phyloP scores from a whole-genome alignment of 2,329 filamentous ascomycete genomes.

The Colletotrichum karsti region DNA sequence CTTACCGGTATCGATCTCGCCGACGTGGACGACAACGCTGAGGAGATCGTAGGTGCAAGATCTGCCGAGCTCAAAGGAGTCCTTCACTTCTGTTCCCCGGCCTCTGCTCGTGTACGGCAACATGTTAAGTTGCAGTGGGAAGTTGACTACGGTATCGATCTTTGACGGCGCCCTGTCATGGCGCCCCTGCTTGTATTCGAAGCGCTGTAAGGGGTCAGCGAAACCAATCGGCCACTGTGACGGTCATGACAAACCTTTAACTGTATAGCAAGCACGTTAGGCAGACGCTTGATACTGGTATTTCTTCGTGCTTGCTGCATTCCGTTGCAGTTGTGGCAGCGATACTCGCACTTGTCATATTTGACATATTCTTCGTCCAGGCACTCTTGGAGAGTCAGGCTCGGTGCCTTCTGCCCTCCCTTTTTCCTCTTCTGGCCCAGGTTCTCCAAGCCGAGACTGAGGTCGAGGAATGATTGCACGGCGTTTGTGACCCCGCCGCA shows the following conservation, averaged over 20 bases:
- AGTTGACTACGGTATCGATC: constrained; percentile 86
- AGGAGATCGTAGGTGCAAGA: constrained; percentile 86
- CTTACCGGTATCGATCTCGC: constrained; percentile 91
- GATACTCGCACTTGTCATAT: constrained; percentile 88
- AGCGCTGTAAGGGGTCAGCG: constrained; percentile 53
- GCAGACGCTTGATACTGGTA: constrained; percentile 83
- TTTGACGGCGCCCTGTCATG: constrained; percentile 81
- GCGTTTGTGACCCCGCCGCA: constrained; percentile 85
- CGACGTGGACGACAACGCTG: constrained; percentile 91
- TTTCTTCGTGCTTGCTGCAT: constrained; percentile 85
- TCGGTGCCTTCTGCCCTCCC: constrained; percentile 54
- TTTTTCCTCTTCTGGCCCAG: constrained; percentile 73
- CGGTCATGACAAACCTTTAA: constrained; percentile 73
- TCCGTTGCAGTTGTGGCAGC: constrained; percentile 81
- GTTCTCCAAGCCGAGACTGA: constrained; percentile 86
- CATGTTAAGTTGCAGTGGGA: constrained; percentile 89
- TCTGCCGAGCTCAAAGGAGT: constrained; percentile 64
- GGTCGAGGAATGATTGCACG: constrained; percentile 88
- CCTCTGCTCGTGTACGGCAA: constrained; percentile 84
- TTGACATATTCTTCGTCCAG: constrained; percentile 87
- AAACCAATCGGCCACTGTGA: not conserved
- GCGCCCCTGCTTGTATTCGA: constrained; percentile 75
- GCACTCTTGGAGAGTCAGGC: constrained; percentile 74
- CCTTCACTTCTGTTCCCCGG: constrained; percentile 56
- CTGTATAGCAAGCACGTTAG: constrained; percentile 90